Percentiles rank a stretch among this genome's conserved stretches.
Evolutionary conservation across 2,329 filamentous ascomycete species (phyloP).

Genomic region (Talaromyces funiculosus): DNA sequence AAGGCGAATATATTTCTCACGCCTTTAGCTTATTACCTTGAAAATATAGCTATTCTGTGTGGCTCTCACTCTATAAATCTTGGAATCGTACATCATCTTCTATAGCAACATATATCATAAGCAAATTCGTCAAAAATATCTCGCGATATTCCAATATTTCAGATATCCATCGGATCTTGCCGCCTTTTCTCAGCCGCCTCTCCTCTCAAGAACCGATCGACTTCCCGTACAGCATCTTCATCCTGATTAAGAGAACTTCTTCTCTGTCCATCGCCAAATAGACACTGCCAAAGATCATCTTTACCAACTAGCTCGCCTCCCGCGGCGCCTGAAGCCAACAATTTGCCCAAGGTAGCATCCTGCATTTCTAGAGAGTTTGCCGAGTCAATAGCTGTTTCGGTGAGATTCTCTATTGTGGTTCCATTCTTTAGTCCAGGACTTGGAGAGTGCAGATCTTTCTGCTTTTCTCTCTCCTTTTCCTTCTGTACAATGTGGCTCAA

Average conservation of each 20-base stretch:
- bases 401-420: constrained; percentile 31
- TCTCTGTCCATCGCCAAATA: constrained; percentile 60
- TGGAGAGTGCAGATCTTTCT: constrained; percentile 23
- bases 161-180: neutral
- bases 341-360: constrained; percentile 60
- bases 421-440: constrained; percentile 30
- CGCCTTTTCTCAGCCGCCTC: constrained; percentile 50
- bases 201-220: constrained; percentile 48
- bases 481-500: constrained; percentile 65
- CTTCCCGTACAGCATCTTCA: constrained; percentile 36
- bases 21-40: neutral
- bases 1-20: neutral
- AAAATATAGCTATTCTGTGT: neutral
- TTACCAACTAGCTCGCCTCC: constrained; percentile 75
- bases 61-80: neutral
- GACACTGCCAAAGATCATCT: constrained; percentile 79
- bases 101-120: neutral
- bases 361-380: constrained; percentile 83
- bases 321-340: constrained; percentile 62
- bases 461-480: constrained; percentile 32
- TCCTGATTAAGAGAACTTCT: constrained; percentile 20
- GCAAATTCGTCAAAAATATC: neutral
- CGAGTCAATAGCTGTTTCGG: constrained; percentile 64
- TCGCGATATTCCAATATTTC: neutral
- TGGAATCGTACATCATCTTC: neutral